Base-by-base conservation (phyloP, 2,329 filamentous ascomycete genomes). In the Colletotrichum tanaceti region DNA sequence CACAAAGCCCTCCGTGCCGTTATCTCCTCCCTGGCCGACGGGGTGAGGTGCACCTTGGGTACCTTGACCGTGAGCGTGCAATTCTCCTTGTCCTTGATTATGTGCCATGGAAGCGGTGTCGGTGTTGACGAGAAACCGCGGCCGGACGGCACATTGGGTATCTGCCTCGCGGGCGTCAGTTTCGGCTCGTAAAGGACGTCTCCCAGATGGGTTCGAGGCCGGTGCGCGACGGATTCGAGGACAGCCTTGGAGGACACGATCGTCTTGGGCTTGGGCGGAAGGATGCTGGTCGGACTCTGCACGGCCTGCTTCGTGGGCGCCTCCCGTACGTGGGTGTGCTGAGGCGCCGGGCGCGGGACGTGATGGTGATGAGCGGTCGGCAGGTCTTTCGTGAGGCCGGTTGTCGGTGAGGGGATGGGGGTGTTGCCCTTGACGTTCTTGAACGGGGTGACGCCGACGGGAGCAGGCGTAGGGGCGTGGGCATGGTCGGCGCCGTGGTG, bases 51-150 rank as follows among this genome's bases (percentile, higher is more conserved):
- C 55, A 92, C 88, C 35, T 92, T 89, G 2, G 94, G 91, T 7
- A 99, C 90, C 74, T 96, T 93, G 70, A 99, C 87, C 0, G 93
- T 98, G 71, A 97, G 89, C 0, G 93, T 97, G 77, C 93, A 97
- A 74, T 98, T 98, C 73, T 94, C 91, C 68, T 93, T 92, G 52
- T 87, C 89, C 71, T 91, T 81, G 63, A 90, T 89, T 72, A 85
- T 82, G 47, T 95, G 93, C 70, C 88, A 87, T 0, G 95, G 95
- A 1, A 98, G 83, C 0, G 92, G 91, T 61, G 87, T 90, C 0
- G 92, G 93, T 2, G 83, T 88, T 0, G 86, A 86, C 5, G 81
- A 76, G 72, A 82, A 86, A 5, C 83, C 81, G 16, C 82, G 78
- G 54, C 80, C 78, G 0, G 79, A 79, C 13, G 79, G 76, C 1